These are phyloP conservation scores for Picochlorum sp. DNA, from an alignment of 139 green algal species.

Conservation along the genomic window DNA sequence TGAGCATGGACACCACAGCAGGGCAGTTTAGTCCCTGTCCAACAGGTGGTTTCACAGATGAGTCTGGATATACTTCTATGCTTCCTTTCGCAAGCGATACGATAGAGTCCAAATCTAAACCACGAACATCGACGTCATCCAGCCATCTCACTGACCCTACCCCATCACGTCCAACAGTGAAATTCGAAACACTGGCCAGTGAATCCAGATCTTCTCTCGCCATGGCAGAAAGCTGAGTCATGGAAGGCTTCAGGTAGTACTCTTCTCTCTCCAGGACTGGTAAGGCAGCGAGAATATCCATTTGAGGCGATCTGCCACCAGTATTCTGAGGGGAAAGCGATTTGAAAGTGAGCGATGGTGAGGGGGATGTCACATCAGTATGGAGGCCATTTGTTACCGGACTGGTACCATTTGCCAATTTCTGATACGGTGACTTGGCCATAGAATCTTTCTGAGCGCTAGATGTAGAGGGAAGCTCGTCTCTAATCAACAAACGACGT, in stretches of 20 bases:
- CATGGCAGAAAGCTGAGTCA: constrained; percentile 45
- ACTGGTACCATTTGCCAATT: background rate
- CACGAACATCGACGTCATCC: constrained; percentile 65
- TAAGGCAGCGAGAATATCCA: constrained; percentile 18
- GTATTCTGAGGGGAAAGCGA: background rate
- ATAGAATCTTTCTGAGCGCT: constrained; percentile 4
- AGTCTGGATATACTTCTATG: constrained; percentile 54
- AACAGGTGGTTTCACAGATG: constrained; percentile 54
- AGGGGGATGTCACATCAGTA: background rate
- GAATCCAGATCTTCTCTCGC: constrained; percentile 41
- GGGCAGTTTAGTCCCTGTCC: constrained; percentile 74
- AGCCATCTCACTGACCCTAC: constrained; percentile 71
- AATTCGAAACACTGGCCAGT: constrained; percentile 45
- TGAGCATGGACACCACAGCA: constrained; percentile 66
- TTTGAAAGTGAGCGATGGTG: background rate
- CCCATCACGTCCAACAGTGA: constrained; percentile 53
- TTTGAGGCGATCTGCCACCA: constrained; percentile 9
- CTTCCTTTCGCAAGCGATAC: constrained; percentile 46
- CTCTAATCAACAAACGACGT: constrained; percentile 70
- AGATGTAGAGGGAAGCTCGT: constrained; percentile 46
- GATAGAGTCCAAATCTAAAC: constrained; percentile 57
- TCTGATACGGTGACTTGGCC: background rate
- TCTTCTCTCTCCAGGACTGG: constrained; percentile 29
- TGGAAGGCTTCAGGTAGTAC: constrained; percentile 51
- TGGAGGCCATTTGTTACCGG: background rate